Conservation (phyloP, 2,329 filamentous ascomycete genomes). For the Alternaria angustiovoidea region DNA sequence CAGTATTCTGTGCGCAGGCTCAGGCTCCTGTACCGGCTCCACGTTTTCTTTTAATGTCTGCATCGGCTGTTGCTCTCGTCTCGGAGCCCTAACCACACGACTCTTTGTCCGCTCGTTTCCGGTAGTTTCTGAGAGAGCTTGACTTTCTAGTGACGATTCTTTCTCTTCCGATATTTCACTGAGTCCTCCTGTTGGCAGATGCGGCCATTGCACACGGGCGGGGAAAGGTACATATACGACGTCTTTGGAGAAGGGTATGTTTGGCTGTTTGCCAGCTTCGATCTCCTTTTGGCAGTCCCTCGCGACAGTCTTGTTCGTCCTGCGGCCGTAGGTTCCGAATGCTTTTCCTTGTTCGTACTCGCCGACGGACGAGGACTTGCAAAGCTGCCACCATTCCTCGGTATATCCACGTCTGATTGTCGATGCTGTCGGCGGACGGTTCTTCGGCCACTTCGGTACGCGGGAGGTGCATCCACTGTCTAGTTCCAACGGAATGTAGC, state of each 20-base stretch:
- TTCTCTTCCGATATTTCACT: conserved; percentile 53
- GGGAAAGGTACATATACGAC: conserved; percentile 59
- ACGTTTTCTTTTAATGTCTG: conserved; percentile 49
- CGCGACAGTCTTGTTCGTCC: conserved; percentile 59
- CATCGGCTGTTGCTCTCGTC: conserved; percentile 36
- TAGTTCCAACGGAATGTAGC: conserved; percentile 71
- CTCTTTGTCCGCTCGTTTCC: conserved; percentile 53
- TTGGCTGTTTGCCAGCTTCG: conserved; percentile 56
- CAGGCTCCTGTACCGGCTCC: conserved; percentile 40
- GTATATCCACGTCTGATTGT: conserved; percentile 58
- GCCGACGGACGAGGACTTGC: conserved; percentile 60
- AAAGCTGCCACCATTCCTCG: conserved; percentile 60
- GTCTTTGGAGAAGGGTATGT: conserved; percentile 59
- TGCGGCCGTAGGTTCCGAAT: conserved; percentile 58
- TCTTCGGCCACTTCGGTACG: conserved; percentile 58
- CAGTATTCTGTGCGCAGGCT: conserved; percentile 37
- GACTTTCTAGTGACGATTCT: conserved; percentile 50
- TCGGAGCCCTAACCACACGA: conserved; percentile 31
- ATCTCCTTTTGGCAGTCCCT: conserved; percentile 60
- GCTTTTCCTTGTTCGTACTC: conserved; percentile 56
- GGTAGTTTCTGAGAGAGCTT: conserved; percentile 55
- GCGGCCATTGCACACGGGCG: conserved; percentile 49
- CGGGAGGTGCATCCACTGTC: conserved; percentile 55
- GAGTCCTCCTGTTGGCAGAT: conserved; percentile 41
- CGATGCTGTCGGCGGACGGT: conserved; percentile 53